Evolutionary conservation across 768 basidiomycete genomes (phyloP).

Genomic region (Gyrodon lividus): DNA sequence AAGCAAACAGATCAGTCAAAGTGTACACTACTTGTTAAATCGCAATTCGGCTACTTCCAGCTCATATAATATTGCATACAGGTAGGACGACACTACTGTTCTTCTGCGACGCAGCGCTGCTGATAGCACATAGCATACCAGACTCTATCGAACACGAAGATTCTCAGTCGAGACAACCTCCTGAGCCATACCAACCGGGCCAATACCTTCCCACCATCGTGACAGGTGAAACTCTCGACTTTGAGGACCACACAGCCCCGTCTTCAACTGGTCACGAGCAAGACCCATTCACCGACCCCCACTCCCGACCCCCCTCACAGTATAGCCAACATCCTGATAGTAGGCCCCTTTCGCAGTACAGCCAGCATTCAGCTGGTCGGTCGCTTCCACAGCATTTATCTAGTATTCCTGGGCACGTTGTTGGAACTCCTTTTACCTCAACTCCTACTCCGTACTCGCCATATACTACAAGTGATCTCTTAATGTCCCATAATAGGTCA

Average conservation of each 20-base stretch:
- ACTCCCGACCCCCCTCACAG: slow-evolving; percentile 28
- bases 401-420: slow-evolving; percentile 11
- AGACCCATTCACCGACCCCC: slow-evolving; percentile 29
- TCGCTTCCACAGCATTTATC: slow-evolving; percentile 25
- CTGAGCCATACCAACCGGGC: slow-evolving; percentile 56
- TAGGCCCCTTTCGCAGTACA: slow-evolving; percentile 34
- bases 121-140: slow-evolving; percentile 1
- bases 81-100: neutral
- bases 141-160: slow-evolving; percentile 7
- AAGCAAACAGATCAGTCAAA: neutral
- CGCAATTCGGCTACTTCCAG: neutral
- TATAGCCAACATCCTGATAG: slow-evolving; percentile 27
- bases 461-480: slow-evolving; percentile 23
- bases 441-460: slow-evolving; percentile 8
- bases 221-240: slow-evolving; percentile 62
- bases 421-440: slow-evolving; percentile 26
- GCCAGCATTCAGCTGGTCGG: slow-evolving; percentile 37
- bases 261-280: slow-evolving; percentile 29
- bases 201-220: slow-evolving; percentile 60
- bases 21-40: neutral
- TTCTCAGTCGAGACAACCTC: slow-evolving; percentile 8
- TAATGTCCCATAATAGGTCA: slow-evolving; percentile 32
- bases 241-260: slow-evolving; percentile 35
- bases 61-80: neutral
- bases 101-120: neutral